A percentile compares a stretch with the other conserved stretches of the same genome.
These are phyloP conservation scores for Didymella arachidicola DNA, from an alignment of 2,329 filamentous ascomycete species.

Conservation along the genomic window DNA sequence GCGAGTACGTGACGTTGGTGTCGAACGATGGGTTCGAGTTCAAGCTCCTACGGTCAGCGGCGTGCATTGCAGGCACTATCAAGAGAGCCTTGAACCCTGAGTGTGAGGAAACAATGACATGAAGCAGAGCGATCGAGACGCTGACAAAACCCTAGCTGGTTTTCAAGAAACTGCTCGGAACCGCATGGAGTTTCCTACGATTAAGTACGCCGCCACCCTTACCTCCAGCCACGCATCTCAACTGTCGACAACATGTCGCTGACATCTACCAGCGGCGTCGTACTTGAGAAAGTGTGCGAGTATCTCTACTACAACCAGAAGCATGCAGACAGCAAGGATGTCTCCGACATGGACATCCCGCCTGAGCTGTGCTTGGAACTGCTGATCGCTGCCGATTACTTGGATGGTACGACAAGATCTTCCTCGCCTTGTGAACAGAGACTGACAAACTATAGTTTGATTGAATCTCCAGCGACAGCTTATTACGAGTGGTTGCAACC, in stretches of 20 bases:
- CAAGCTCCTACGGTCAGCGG: slow-evolving; percentile 74
- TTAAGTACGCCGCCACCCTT: slow-evolving; percentile 64
- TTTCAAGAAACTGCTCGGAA: slow-evolving; percentile 72
- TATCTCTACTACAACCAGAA: slow-evolving; percentile 86
- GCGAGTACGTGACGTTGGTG: slow-evolving; percentile 79
- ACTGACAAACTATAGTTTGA: too few relatives aligned
- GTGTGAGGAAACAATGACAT: slow-evolving; percentile 57
- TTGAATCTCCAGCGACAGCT: too few relatives aligned
- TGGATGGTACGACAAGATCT: slow-evolving; percentile 54
- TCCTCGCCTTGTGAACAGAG: too few relatives aligned
- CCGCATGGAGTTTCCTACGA: slow-evolving; percentile 73
- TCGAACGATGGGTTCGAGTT: slow-evolving; percentile 81
- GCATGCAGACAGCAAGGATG: slow-evolving; percentile 72
- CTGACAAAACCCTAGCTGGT: slow-evolving; percentile 56
- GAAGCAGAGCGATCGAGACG: background rate
- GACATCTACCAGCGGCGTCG: slow-evolving; percentile 64
- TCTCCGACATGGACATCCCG: slow-evolving; percentile 82
- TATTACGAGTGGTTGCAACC: too few relatives aligned
- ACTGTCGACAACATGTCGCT: slow-evolving; percentile 1
- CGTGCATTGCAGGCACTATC: slow-evolving; percentile 74
- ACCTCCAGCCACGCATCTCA: background rate
- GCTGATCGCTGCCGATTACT: slow-evolving; percentile 77
- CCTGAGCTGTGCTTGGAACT: slow-evolving; percentile 80
- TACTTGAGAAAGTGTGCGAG: slow-evolving; percentile 82
- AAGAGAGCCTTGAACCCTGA: slow-evolving; percentile 76